phyloP scores from a whole-genome alignment of 2,329 filamentous ascomycete species.

The Fusarium humuli region DNA sequence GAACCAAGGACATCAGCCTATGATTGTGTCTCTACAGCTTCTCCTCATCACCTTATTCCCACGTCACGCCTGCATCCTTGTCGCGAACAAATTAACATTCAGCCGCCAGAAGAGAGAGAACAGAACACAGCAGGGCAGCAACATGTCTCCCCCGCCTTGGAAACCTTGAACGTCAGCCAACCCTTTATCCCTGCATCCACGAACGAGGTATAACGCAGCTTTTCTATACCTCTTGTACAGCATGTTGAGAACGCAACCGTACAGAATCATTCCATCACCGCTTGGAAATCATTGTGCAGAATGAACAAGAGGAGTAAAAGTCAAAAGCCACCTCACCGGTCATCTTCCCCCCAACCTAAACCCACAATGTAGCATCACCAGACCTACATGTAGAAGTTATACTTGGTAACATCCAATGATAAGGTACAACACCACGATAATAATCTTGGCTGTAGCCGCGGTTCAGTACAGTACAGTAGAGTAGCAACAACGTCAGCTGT shows the following conservation, averaged over 20 bases:
- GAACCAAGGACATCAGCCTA: slow-evolving; percentile 24
- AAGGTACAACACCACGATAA: slow-evolving; percentile 21
- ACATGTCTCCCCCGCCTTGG: slow-evolving; percentile 19
- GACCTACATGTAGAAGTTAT: not conserved
- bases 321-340: slow-evolving; percentile 19
- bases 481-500: slow-evolving; percentile 14
- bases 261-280: slow-evolving; percentile 22
- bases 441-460: slow-evolving; percentile 31
- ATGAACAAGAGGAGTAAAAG: slow-evolving; percentile 2
- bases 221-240: slow-evolving; percentile 4
- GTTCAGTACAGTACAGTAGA: slow-evolving; percentile 3
- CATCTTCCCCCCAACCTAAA: not conserved
- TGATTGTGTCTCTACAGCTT: slow-evolving; percentile 6
- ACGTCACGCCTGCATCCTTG: slow-evolving; percentile 28
- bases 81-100: slow-evolving; percentile 22
- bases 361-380: slow-evolving; percentile 22
- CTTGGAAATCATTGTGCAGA: slow-evolving; percentile 14
- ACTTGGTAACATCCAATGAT: slow-evolving; percentile 17
- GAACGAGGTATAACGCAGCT: slow-evolving; percentile 26
- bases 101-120: slow-evolving; percentile 27
- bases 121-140: slow-evolving; percentile 11
- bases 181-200: slow-evolving; percentile 25
- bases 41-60: slow-evolving; percentile 26
- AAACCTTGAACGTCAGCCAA: slow-evolving; percentile 32
- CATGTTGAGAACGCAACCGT: slow-evolving; percentile 24